Base-by-base conservation (phyloP, 768 basidiomycete genomes). In the Tephrocybe sp. region DNA sequence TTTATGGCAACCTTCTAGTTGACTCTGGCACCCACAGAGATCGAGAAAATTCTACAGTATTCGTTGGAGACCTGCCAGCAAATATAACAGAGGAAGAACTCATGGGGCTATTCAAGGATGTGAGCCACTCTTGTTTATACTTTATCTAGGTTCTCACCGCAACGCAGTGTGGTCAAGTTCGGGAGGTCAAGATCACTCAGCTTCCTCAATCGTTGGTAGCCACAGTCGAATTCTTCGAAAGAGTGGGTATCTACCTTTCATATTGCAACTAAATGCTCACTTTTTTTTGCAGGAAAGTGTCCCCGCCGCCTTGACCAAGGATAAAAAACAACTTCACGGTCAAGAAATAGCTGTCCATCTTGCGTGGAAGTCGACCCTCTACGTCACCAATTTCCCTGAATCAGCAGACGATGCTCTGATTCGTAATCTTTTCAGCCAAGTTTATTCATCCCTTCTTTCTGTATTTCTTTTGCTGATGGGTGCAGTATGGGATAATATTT, bases 351-450 rank as follows among this genome's bases (percentile, higher is more conserved):
- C 80, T 7, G 94, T 98, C 3, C 86, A 94, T 61, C 74, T 95
- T 36, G 93, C 90, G 2, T 97, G 94, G 94, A 80, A 87, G 57
- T 93, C 92, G 3, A 98, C 94, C 4, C 67, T 99, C 3, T 99
- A 94, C 66, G 84, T 97, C 44, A 94, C 97, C 15, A 99, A 98
- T 69, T 98, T 97, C 69, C 87, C 94, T 0, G 89, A 91, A 63
- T 75, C 78, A 15, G 75, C 79, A 12, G 93, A 97, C 60, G 94
- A 98, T 64, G 70, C 71, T 1, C 78, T 70, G 24, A 79, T 98
- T 47, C 74, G 93, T 21, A 70, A 82, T 37, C 64, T 97, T 11
- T 97, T 99, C 63, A 79, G 77, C 45, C 77, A 84, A 73, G 94
- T 94, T 51, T 40, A 77, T 58, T 29, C 23, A n/a, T 37, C 11